Conservation (phyloP, 371 early-diverging fungal species). For the Scutellospora calospora region DNA sequence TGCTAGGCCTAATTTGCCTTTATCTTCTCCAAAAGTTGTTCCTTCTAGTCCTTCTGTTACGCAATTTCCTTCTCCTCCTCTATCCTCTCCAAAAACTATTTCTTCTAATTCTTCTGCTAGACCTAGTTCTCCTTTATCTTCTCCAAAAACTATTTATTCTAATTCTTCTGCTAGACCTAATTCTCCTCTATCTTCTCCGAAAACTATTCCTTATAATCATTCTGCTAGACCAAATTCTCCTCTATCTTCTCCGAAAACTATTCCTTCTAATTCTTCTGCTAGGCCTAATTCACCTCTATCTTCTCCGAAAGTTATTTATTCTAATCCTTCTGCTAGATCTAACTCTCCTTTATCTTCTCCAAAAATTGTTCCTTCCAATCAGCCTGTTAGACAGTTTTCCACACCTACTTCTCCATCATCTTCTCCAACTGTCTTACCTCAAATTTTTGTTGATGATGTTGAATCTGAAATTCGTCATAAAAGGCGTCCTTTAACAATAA, state of each 20-base stretch:
- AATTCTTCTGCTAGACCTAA: too few relatives aligned
- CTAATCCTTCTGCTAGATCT: background rate
- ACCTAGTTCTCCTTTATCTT: slow-evolving; percentile 1
- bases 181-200: background rate
- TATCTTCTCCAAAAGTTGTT: background rate
- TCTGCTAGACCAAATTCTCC: background rate
- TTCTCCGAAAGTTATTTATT: background rate
- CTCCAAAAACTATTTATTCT: background rate
- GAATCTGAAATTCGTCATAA: background rate
- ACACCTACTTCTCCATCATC: background rate
- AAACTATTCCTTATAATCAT: background rate
- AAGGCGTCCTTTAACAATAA: background rate
- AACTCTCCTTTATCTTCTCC: background rate
- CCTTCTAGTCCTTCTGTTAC: too few relatives aligned
- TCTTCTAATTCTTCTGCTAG: background rate
- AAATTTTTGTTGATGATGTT: background rate
- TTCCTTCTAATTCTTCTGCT: background rate
- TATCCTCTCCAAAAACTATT: background rate
- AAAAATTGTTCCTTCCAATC: background rate
- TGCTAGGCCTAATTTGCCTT: background rate
- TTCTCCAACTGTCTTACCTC: background rate
- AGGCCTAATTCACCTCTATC: background rate
- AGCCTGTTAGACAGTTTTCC: background rate
- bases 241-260: background rate
- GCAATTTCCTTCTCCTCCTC: background rate